Evolutionary conservation across 306 rosid genomes (phyloP), one percentile per base, ranked within the genome.

Genomic region (Pueraria montana): DNA sequence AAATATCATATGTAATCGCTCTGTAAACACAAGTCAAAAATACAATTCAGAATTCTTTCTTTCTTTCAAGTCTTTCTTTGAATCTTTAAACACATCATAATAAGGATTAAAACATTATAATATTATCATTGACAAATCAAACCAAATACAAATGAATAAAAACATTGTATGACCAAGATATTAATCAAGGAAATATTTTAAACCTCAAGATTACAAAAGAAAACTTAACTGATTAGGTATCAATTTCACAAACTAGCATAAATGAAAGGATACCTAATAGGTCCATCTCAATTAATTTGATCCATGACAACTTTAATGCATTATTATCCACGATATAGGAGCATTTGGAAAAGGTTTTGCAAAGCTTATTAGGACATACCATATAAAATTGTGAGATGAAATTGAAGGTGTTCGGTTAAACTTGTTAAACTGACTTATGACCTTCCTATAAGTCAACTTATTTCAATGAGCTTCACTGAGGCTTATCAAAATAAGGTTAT

Each of bases 161-260:
- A 77, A 52, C 16, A 40, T 40, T 34, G 40, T 34, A 34, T 46
- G 52, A 49, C 20, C 24, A 18, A 53, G 26, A 53, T 11, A 59
- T 23, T 11, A 56, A 56, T 56, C 6, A 9, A 63, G 70, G 20
- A 50, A 82, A 1, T 12, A 69, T 50, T 74, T 49, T 52, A 69
- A 20, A 63, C 5, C 26, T 30, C 58, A 52, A 72, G 68, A 73
- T 24, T 65, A 13, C 49, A 71, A n/a, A 61, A 1, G 8, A 45
- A 59, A 81, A n/a, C 48, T 50, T 42, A 49, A 17, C 40, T 62
- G 13, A 70, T 45, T 66, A 65, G 36, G 46, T 32, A 59, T 62
- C 72, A 21, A 63, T 17, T 46, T 67, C 69, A 79, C 73, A 30
- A 73, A 82, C 52, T 72, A 74, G 59, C 38, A 48, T 68, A 32